Percentiles rank a stretch among this genome's conserved stretches.
Evolutionary conservation across 441 rosid species (phyloP).

Genomic region (Biscutella laevigata): DNA sequence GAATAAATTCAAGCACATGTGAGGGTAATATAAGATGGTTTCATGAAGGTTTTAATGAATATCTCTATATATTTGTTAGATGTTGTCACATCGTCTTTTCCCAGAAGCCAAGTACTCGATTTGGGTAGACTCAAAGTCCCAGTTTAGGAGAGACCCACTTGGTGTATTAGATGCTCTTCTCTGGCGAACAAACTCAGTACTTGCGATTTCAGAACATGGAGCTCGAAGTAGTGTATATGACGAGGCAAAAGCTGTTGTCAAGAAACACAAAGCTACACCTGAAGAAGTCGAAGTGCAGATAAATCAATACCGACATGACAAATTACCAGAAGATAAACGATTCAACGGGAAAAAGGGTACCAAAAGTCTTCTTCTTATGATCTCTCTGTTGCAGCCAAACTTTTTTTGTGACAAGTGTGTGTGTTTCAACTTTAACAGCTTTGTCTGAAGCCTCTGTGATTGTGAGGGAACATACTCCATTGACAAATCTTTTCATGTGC

Average conservation of each 20-base stretch:
- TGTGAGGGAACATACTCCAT: constrained; percentile 74
- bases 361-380: constrained; percentile 7
- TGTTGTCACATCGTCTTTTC: constrained; percentile 91
- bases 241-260: constrained; percentile 85
- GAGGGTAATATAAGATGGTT: not conserved
- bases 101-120: constrained; percentile 72
- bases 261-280: constrained; percentile 88
- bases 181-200: constrained; percentile 75
- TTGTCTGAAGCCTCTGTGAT: constrained; percentile 85
- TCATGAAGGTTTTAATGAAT: constrained; percentile 8
- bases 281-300: constrained; percentile 86
- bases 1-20: not conserved
- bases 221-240: constrained; percentile 94
- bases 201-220: constrained; percentile 96
- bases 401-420: not conserved
- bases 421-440: constrained; percentile 38
- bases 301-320: constrained; percentile 61
- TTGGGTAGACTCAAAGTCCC: constrained; percentile 98
- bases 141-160: constrained; percentile 91
- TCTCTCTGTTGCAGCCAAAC: not conserved
- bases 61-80: constrained; percentile 42
- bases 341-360: constrained; percentile 72
- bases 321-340: constrained; percentile 74
- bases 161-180: constrained; percentile 89
- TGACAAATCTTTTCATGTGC: constrained; percentile 81